Base-by-base conservation (phyloP, 2,329 filamentous ascomycete genomes). In the Cercospora sesami region DNA sequence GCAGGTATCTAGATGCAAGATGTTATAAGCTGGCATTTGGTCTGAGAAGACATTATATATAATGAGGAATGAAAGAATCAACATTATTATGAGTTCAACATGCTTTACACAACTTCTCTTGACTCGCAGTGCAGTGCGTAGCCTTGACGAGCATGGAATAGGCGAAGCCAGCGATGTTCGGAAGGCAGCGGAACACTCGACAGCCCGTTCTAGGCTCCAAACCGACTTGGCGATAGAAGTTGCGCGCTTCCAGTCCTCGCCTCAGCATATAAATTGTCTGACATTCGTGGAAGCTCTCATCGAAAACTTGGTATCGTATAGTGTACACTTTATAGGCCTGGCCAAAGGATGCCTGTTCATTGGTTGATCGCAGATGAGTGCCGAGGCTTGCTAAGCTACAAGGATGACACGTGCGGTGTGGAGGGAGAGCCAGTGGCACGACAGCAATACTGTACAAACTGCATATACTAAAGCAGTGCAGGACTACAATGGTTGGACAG, bases 1-100 rank as follows among this genome's bases (percentile, higher is more conserved):
- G 63, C 65, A 53, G 64, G 58, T 16, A 69, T 70, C 18, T 70
- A 58, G 7, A 30, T 53, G 63, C 10, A 14, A 53, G 36, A n/a
- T 2, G 6, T 42, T 4, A 42, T 7, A 42, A 8, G 36, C 36
- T 4, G 4, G 36, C 36, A n/a, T 42, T 42, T n/a, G 36, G 18
- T 48, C 9, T 18, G 42, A 48, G 42, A 14, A 23, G 42, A 48
- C 16, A n/a, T 9, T 48, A 5, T 51, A 51, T 14, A 51, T 14
- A 51, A 23, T 14, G 45, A 51, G 4, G 10, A 51, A 51, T 23
- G 45, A 48, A 5, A 6, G 2, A 23, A 51, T 23, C 18, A 48
- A 23, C 10, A 23, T 48, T 23, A 5, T 14, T 23, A 5, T 1
- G 1, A 48, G 8, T 23, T 1, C 18, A 48, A 23, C 21, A 48